Evolutionary conservation across 1,139 yeast genomes (phyloP), one percentile per base, ranked within the genome.

Genomic region (Sugiyamaella sp.): DNA sequence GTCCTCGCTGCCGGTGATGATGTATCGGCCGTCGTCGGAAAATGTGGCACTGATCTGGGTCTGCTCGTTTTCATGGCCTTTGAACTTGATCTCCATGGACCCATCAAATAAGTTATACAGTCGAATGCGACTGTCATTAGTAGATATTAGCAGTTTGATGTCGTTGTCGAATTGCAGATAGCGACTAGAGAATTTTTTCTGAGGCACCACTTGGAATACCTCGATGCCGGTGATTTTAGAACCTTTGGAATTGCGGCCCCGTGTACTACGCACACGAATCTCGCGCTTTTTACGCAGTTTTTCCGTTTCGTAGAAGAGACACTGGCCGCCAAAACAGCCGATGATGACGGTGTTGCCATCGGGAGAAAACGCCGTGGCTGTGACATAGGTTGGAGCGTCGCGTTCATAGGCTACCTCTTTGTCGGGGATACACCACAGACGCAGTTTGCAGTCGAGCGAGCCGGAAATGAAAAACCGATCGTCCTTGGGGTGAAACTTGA

Each of bases 391-490:
- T 0, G 76, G 71, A 1, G 79, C 69, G 49, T 73, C 73, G 21
- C 69, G 68, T 53, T 71, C 66, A 60, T 67, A 78, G 17, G 77
- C 69, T 14, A 84, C 83, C 51, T 84, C 82, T 56, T 82, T 82
- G 56, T 90, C 97, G 42, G 91, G 75, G 33, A 91, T 84, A 2
- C 93, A 86, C 96, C 97, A 89, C 20, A 91, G 71, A 55, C 95
- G 72, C n/a, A 89, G 77, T 41, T 80, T 76, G 58, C 87, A 86
- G 66, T 89, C 97, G 59, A 90, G 75, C 46, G 95, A 86, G 1
- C 96, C 95, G 59, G 91, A 85, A 2, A 87, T 70, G 68, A 91
- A 89, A 66, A 90, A 91, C 35, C 98, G 73, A 66, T 91, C 97
- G 71, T 91, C 98, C 1, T 74, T 75, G 1, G 95, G 96, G 64